Conservation (phyloP, 2,329 filamentous ascomycete species). For the Fusarium proliferatum region DNA sequence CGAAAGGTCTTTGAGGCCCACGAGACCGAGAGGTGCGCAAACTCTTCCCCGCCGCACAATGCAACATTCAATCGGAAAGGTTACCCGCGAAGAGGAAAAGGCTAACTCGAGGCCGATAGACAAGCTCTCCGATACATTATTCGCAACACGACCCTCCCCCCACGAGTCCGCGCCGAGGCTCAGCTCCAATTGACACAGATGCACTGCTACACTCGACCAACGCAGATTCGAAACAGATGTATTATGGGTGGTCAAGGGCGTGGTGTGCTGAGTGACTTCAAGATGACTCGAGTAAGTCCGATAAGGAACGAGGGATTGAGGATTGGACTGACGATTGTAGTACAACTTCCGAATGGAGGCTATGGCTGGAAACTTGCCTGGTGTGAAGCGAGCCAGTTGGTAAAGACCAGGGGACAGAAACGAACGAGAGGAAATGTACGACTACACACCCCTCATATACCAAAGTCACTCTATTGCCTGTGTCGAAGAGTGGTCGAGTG, state of each 20-base stretch:
- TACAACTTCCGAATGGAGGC: constrained; percentile 95
- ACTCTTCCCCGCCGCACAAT: constrained; percentile 4
- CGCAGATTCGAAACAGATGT: constrained; percentile 94
- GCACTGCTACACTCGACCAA: constrained; percentile 94
- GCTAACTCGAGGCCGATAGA: constrained; percentile 57
- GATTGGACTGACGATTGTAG: constrained; percentile 61
- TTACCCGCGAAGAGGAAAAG: neutral
- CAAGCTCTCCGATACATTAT: constrained; percentile 95
- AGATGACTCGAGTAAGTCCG: constrained; percentile 83
- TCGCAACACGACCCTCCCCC: constrained; percentile 87
- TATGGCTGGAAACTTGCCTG: constrained; percentile 84
- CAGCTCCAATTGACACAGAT: constrained; percentile 94
- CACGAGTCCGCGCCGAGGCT: constrained; percentile 86
- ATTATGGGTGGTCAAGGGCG: constrained; percentile 89
- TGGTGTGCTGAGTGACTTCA: constrained; percentile 93
- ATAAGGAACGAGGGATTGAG: neutral
- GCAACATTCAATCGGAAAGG: neutral
- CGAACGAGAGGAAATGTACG: constrained; percentile 32
- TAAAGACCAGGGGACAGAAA: constrained; percentile 57
- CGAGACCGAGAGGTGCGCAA: constrained; percentile 84
- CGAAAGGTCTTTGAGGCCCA: constrained; percentile 88
- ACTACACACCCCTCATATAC: neutral
- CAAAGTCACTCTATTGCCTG: neutral
- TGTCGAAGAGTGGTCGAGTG: neutral
- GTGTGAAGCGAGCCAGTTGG: constrained; percentile 97